phyloP scores from a whole-genome alignment of 306 rosid species.

The Trichosanthes cucumerina region DNA sequence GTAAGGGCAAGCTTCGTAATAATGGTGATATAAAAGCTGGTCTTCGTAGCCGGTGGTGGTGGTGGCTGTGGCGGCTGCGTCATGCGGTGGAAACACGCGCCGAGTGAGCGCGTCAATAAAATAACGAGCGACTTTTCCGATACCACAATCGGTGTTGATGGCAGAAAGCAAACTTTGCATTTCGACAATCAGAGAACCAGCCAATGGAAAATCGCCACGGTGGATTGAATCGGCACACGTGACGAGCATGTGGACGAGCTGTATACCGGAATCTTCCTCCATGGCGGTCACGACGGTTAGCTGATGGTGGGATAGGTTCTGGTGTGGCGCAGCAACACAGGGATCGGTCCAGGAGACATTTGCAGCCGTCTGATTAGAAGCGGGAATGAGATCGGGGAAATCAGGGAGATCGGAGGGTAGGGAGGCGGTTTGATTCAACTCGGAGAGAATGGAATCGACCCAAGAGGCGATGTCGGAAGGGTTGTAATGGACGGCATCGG shows the following conservation, averaged over 20 bases:
- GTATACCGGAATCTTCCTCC: conserved; percentile 83
- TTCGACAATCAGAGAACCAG: conserved; percentile 62
- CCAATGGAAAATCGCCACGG: conserved; percentile 54
- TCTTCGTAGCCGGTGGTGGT: conserved; percentile 27
- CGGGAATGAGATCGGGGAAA: conserved; percentile 19
- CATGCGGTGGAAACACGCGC: conserved; percentile 36
- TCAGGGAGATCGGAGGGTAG: conserved; percentile 40
- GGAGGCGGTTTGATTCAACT: conserved; percentile 31
- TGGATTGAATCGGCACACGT: conserved; percentile 78
- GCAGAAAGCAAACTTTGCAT: conserved; percentile 50
- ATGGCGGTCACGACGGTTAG: conserved; percentile 27
- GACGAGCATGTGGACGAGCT: conserved; percentile 64
- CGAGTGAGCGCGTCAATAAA: conserved; percentile 76
- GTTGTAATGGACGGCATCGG: conserved; percentile 50
- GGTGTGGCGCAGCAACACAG: conserved; percentile 16
- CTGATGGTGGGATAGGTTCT: conserved; percentile 15
- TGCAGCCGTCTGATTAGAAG: conserved; percentile 7
- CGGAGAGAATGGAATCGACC: conserved; percentile 76
- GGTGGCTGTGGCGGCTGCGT: background rate
- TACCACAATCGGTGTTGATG: conserved; percentile 58
- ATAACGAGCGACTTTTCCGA: conserved; percentile 81
- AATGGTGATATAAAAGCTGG: conserved; percentile 63
- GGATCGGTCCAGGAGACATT: conserved; percentile 21
- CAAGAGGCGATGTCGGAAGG: conserved; percentile 67
- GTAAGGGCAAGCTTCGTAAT: conserved; percentile 80